These are phyloP conservation scores for Globisporangium cystogenes DNA, from an alignment of 352 stramenopile genomes.

Conservation along the genomic window DNA sequence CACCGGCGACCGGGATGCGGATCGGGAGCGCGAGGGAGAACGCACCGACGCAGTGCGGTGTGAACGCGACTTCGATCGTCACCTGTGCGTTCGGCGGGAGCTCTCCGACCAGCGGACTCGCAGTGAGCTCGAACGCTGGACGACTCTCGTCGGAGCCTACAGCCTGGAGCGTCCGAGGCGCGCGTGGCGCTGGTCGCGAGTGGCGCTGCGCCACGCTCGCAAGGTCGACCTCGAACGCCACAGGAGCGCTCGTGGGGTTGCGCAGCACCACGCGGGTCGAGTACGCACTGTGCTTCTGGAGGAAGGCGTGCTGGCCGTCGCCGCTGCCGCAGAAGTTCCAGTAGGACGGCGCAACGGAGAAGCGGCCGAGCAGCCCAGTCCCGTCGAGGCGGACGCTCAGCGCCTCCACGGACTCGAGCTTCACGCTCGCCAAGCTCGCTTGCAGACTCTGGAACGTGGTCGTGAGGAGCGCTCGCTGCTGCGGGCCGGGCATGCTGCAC, in stretches of 20 bases:
- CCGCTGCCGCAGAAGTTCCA: slow-evolving; percentile 7
- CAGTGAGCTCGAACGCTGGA: slow-evolving; percentile 22
- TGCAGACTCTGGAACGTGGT: slow-evolving; percentile 22
- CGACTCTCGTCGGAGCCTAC: background rate
- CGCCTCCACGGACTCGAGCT: slow-evolving; percentile 3
- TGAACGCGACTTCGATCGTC: slow-evolving; percentile 29
- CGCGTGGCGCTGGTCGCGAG: background rate
- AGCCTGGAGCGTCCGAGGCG: background rate
- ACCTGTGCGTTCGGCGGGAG: slow-evolving; percentile 15
- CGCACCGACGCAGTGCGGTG: slow-evolving; percentile 24
- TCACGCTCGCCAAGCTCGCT: slow-evolving; percentile 1
- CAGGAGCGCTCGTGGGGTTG: slow-evolving; percentile 27
- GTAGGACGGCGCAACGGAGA: slow-evolving; percentile 9
- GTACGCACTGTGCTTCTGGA: slow-evolving; percentile 11
- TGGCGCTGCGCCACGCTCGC: slow-evolving; percentile 5
- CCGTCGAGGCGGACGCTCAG: slow-evolving; percentile 9
- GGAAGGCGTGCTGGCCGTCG: background rate
- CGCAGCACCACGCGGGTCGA: slow-evolving; percentile 5
- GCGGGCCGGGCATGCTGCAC: slow-evolving; percentile 45
- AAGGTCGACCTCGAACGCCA: slow-evolving; percentile 18
- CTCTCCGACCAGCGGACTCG: slow-evolving; percentile 17
- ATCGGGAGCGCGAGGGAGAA: slow-evolving; percentile 51
- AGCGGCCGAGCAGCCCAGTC: slow-evolving; percentile 6
- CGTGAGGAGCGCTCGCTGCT: slow-evolving; percentile 31
- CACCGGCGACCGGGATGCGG: slow-evolving; percentile 12